A percentile compares a stretch with the other conserved stretches of the same genome.
Conservation (phyloP, 345 rosid genomes). For the Eucalyptus caleyi region DNA sequence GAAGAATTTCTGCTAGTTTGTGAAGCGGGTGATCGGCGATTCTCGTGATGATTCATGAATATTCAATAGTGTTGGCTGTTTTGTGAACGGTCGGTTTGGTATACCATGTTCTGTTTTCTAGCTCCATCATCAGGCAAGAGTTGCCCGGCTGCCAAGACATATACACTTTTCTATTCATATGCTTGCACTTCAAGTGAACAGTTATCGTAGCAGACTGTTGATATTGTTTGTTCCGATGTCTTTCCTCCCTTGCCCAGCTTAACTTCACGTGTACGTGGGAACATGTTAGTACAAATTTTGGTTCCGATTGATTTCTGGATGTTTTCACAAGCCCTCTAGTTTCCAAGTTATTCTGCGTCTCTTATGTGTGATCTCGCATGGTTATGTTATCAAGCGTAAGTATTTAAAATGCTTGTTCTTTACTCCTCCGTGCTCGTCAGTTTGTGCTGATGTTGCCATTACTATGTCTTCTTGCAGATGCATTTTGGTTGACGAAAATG, state of each 20-base stretch:
- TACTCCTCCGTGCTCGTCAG: neutral
- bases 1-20: neutral
- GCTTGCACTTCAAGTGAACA: neutral
- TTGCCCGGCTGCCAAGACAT: neutral
- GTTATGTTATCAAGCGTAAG: neutral
- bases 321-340: neutral
- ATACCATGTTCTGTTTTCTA: neutral
- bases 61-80: neutral
- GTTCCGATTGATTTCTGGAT: neutral
- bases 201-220: neutral
- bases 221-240: neutral
- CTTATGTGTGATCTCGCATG: neutral
- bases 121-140: neutral
- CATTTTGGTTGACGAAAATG: slow-evolving; percentile 85
- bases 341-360: neutral
- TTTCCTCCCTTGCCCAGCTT: neutral
- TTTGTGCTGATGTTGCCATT: neutral
- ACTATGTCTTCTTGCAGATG: slow-evolving; percentile 40
- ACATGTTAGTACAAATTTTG: neutral
- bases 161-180: neutral
- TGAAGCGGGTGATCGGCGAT: neutral
- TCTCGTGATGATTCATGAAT: neutral
- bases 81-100: neutral
- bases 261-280: neutral
- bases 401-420: neutral